Evolutionary conservation across 208 protist genomes (phyloP), one percentile per base, ranked within the genome.

Genomic region (Leishmania major): DNA sequence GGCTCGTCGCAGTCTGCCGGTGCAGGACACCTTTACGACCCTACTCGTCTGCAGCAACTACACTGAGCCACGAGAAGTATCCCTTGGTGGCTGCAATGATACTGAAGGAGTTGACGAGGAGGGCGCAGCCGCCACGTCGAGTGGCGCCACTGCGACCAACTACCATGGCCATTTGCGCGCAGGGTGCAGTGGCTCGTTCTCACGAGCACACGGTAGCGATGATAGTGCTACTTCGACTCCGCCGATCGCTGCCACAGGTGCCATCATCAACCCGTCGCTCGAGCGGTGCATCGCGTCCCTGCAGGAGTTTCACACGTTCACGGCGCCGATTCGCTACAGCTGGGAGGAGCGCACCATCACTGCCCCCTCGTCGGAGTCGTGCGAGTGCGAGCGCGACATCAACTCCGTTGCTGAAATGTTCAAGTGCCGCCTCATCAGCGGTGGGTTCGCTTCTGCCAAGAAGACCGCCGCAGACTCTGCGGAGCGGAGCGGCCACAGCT

Each of bases 381-480:
- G 57, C 47, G 91, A 95, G 75, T 97, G 94, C 66, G 75, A 85
- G 57, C 81, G 87, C 60, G 94, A 97, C 77, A 82, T 96, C 51
- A 78, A 83, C 70, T 89, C 88, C 31, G 86, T 97, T 6, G 89
- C 91, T 4, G 79, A 83, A 5, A 87, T 91, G 47, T 97, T 96
- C 35, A 64, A 77, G 43, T 88, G 87, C 78, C 60, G 43, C 17
- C 45, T 87, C 19, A 62, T 80, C 43, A n/a, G 73, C 17, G 47
- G 72, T 35, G 17, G 28, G 10, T 0, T 28, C 35, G 5, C 25
- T 15, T 37, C 57, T 6, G 25, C 17, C 75, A 7, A 31, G 7
- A 35, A 51, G 35, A 51, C 40, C 11, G 22, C 45, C 15, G 73
- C 4, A 5, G 19, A n/a, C 15, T 22, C 28, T 7, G 28, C 49